Evolutionary conservation across 805 yeast genomes (phyloP).

Genomic region (Kazachstania bromeliacearum): DNA sequence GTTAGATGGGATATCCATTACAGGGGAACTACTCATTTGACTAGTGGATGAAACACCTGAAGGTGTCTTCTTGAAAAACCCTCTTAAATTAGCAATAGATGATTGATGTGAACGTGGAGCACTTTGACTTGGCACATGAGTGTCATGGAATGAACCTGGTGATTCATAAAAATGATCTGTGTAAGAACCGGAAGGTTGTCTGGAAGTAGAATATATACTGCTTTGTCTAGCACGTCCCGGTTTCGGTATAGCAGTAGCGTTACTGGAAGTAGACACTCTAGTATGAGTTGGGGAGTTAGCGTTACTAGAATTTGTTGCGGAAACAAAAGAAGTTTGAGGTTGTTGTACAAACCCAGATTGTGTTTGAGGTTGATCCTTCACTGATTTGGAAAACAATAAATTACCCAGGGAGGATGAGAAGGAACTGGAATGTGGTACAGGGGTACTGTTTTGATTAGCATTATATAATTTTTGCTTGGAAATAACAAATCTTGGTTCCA

Average conservation of each 20-base stretch:
- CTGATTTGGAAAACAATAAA: conserved; percentile 25
- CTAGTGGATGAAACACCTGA: too few relatives aligned
- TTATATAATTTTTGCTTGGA: conserved; percentile 54
- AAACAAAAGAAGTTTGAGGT: not conserved
- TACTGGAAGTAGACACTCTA: too few relatives aligned
- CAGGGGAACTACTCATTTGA: not conserved
- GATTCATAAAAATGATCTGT: conserved; percentile 21
- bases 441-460: conserved; percentile 11
- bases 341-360: conserved; percentile 3
- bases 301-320: conserved; percentile 1
- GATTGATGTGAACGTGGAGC: conserved; percentile 50
- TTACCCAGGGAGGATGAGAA: conserved; percentile 30
- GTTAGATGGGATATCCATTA: not conserved
- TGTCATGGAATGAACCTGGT: conserved; percentile 28
- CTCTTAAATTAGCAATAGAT: conserved; percentile 68
- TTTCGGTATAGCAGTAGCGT: conserved; percentile 29
- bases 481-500: conserved; percentile 81
- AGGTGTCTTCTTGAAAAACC: conserved; percentile 51
- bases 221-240: conserved; percentile 29
- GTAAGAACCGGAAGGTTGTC: conserved; percentile 22
- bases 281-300: too few relatives aligned
- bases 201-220: conserved; percentile 29
- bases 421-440: conserved; percentile 18
- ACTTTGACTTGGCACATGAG: conserved; percentile 31
- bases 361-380: conserved; percentile 12